phyloP scores from a whole-genome alignment of 148 eudicot species.

The Camellia sinensis region DNA sequence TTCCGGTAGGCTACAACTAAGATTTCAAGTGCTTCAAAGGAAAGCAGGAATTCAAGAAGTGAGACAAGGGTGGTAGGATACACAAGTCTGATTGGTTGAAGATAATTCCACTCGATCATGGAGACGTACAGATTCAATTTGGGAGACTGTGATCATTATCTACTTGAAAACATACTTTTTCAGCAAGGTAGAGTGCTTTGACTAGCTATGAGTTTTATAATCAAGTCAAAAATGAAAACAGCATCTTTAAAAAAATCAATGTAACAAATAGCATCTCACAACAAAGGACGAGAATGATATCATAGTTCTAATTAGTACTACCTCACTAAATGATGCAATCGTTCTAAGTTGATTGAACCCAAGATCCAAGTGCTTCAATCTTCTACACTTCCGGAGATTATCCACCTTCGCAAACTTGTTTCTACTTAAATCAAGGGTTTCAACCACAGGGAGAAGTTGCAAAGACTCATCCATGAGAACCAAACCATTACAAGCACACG shows the following conservation, averaged over 20 bases:
- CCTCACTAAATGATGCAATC: constrained; percentile 70
- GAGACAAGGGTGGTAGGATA: no score
- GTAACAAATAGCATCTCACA: background rate
- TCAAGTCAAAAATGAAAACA: background rate
- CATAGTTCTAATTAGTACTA: constrained; percentile 23
- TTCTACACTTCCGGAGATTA: constrained; percentile 77
- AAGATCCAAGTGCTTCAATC: constrained; percentile 77
- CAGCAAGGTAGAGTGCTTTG: background rate
- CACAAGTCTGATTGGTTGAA: no score
- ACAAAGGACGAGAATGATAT: background rate
- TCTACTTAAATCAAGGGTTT: constrained; percentile 91
- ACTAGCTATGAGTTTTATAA: constrained; percentile 1
- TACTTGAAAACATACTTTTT: background rate
- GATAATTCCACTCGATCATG: no score
- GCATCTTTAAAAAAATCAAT: background rate
- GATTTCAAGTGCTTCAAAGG: no score
- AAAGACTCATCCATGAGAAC: constrained; percentile 94
- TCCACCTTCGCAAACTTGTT: constrained; percentile 90
- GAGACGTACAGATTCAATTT: no score
- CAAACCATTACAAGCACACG: constrained; percentile 82
- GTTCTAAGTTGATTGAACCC: constrained; percentile 93
- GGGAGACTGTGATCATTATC: background rate
- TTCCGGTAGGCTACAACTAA: no score
- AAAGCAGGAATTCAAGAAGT: no score
- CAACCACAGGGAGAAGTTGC: constrained; percentile 84